Base-by-base conservation (phyloP, 2,329 filamentous ascomycete species). In the Simplicillium sp. region DNA sequence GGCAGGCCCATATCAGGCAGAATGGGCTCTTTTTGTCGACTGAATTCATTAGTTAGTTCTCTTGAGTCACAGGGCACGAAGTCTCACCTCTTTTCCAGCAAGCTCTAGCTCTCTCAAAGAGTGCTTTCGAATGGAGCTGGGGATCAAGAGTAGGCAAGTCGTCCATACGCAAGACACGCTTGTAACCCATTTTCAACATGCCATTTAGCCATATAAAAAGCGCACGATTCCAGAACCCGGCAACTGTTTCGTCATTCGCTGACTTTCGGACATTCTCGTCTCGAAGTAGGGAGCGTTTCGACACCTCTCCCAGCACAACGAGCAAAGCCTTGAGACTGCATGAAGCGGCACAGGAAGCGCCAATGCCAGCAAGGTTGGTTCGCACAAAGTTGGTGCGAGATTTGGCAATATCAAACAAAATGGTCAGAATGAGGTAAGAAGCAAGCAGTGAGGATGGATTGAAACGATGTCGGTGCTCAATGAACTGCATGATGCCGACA, bases 171-270 rank as follows among this genome's bases (percentile, higher is more conserved):
- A 33, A 33, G 12, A n/a, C 7, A 7, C 13, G 12, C 31, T 13
- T 33, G 31, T 13, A 33, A 5, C 31, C 31, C 7, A 33, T 7
- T 11, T 11, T 6, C 7, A 33, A 13, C 12, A 15, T 13, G 12
- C 6, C 5, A n/a, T 37, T 40, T 7, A 43, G 37, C 41, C 41
- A 43, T 7, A 15, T 11, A 16, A 43, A 43, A 4, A 36, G 7
- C 9, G 37, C 13, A 7, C 41, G 37, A 14, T 40, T 40, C 41
- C 37, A 43, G 16, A 43, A 40, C 1, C 41, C 37, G 11, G 25
- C 11, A 8, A 33, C 18, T 2, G 29, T 17, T 17, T 43, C 41
- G 11, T 3, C 4, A 12, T 32, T 4, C 7, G 29, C 20, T 11
- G 29, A 4, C 3, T n/a, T 6, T 6, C 13, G 14, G 3, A 25